Evolutionary conservation across 179 eudicot species (phyloP).

Genomic region (Vitellaria paradoxa): DNA sequence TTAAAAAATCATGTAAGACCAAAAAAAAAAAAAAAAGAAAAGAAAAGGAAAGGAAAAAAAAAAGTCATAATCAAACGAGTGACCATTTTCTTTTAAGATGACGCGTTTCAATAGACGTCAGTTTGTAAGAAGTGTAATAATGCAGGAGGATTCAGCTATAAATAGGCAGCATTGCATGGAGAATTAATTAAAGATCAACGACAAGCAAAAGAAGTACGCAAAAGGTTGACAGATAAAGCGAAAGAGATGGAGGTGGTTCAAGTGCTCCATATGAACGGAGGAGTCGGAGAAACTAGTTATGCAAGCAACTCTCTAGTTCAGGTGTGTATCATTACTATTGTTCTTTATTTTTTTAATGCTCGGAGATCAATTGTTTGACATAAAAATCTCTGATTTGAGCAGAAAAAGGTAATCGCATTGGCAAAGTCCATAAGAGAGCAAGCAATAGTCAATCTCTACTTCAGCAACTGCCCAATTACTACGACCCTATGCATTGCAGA

Average conservation of each 20-base stretch:
- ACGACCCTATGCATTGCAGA: conserved; percentile 44
- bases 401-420: conserved; percentile 29
- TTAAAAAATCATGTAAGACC: too few relatives aligned
- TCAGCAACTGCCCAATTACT: conserved; percentile 4
- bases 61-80: too few relatives aligned
- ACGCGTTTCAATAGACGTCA: too few relatives aligned
- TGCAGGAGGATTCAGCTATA: too few relatives aligned
- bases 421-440: conserved; percentile 35
- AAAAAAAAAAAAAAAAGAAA: too few relatives aligned
- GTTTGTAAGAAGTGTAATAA: too few relatives aligned
- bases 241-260: conserved; percentile 23
- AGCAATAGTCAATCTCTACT: conserved; percentile 29
- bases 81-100: too few relatives aligned
- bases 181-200: too few relatives aligned
- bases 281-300: conserved; percentile 31
- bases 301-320: conserved; percentile 34
- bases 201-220: not conserved
- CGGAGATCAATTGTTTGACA: too few relatives aligned
- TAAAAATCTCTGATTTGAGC: not conserved
- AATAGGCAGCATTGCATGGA: too few relatives aligned
- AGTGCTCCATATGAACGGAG: conserved; percentile 39
- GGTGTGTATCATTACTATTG: conserved; percentile 1
- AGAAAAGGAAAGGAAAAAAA: too few relatives aligned
- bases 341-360: too few relatives aligned
- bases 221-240: not conserved